A percentile compares a stretch with the other conserved stretches of the same genome.
These are phyloP conservation scores for Halenospora varia DNA, from an alignment of 495 filamentous ascomycete species.

Conservation along the genomic window DNA sequence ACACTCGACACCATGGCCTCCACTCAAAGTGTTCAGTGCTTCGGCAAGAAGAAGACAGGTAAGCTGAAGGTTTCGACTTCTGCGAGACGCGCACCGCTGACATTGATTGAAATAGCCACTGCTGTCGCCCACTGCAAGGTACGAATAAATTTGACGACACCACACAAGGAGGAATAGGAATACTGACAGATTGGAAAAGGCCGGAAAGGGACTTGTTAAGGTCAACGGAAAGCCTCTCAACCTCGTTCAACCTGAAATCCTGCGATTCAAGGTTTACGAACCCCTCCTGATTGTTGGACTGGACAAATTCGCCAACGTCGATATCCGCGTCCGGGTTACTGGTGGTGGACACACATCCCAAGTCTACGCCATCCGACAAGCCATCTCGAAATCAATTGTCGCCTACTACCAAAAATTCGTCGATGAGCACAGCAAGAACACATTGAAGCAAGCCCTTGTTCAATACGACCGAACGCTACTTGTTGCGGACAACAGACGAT, in stretches of 20 bases:
- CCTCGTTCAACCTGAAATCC: constrained; percentile 92
- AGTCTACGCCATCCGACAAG: constrained; percentile 98
- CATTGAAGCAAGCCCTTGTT: constrained; percentile 89
- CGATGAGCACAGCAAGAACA: constrained; percentile 99
- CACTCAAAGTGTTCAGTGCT: constrained; percentile 84
- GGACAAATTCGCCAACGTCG: constrained; percentile 94
- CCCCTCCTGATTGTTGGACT: constrained; percentile 92
- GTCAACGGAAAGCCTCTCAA: constrained; percentile 95
- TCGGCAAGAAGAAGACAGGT: constrained; percentile 95
- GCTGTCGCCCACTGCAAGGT: constrained; percentile 95
- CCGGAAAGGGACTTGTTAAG: constrained; percentile 92
- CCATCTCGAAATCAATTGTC: constrained; percentile 95
- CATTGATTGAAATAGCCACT: no score
- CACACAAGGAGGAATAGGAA: constrained; percentile 2
- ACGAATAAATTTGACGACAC: constrained; percentile 30
- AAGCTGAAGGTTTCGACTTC: no score
- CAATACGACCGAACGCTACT: constrained; percentile 95
- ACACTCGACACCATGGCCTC: constrained; percentile 62
- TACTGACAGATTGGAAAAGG: constrained; percentile 42
- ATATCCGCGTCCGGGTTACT: constrained; percentile 94
- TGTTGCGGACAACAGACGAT: constrained; percentile 94
- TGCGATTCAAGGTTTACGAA: constrained; percentile 99
- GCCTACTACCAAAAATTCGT: constrained; percentile 99
- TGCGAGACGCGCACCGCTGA: no score
- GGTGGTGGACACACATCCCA: constrained; percentile 98